Evolutionary conservation across 192 early-diverging fungal species (phyloP).

Genomic region (Chytriomyces sp.): DNA sequence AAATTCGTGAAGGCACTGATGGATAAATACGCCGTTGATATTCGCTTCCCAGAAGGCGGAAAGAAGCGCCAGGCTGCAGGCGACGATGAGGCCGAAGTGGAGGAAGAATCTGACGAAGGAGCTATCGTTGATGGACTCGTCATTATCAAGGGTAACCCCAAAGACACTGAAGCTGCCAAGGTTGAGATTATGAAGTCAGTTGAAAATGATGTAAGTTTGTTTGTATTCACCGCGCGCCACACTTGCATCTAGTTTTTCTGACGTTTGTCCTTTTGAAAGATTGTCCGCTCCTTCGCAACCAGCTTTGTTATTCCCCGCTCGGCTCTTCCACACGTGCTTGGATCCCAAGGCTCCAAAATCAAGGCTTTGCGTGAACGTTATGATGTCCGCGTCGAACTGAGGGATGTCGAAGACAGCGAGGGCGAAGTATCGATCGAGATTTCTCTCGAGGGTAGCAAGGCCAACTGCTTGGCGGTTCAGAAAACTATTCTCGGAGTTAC

Average conservation of each 20-base stretch:
- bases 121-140: conserved; percentile 58
- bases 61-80: conserved; percentile 48
- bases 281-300: conserved; percentile 58
- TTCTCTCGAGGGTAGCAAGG: conserved; percentile 50
- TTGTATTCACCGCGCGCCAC: not conserved
- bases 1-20: conserved; percentile 80
- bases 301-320: conserved; percentile 70
- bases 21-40: conserved; percentile 71
- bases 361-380: conserved; percentile 56
- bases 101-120: conserved; percentile 27
- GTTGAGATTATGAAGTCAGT: conserved; percentile 80
- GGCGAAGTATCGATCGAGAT: conserved; percentile 43
- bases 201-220: conserved; percentile 70
- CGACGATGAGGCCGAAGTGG: conserved; percentile 43
- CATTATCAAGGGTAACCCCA: conserved; percentile 81
- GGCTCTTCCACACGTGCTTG: conserved; percentile 78
- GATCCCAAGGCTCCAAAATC: conserved; percentile 76
- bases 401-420: conserved; percentile 48
- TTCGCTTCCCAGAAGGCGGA: conserved; percentile 65
- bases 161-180: conserved; percentile 79
- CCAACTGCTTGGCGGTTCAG: conserved; percentile 43
- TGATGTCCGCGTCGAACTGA: conserved; percentile 79
- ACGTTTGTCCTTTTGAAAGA: conserved; percentile 34
- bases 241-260: not conserved
- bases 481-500: conserved; percentile 45